Percentiles rank a stretch among this genome's conserved stretches.
Evolutionary conservation across 176 grass and related monocot genomes (phyloP).

Genomic region (Triticum aestivum): IWGSC_CS_RefSeq_v2.1 NC_057811.1:472068539-472069038

Average conservation of each 20-base stretch:
- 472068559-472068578: slow-evolving; percentile 32
- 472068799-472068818: slow-evolving; percentile 96
- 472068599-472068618: slow-evolving; percentile 67
- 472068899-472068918: slow-evolving; percentile 86
- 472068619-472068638: slow-evolving; percentile 94
- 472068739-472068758: background rate
- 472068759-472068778: slow-evolving; percentile 27
- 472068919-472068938: slow-evolving; percentile 88
- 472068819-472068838: slow-evolving; percentile 92
- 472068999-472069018: background rate
- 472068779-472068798: slow-evolving; percentile 92
- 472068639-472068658: slow-evolving; percentile 86
- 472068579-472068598: slow-evolving; percentile 89
- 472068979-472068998: background rate
- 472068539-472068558: background rate
- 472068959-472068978: background rate
- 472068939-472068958: background rate
- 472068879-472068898: slow-evolving; percentile 86
- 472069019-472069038: background rate
- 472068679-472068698: background rate
- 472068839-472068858: slow-evolving; percentile 97
- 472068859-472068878: slow-evolving; percentile 92
- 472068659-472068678: slow-evolving; percentile 33
- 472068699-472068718: slow-evolving; percentile 5
- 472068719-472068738: slow-evolving; percentile 7